Base-by-base conservation (phyloP, 2,329 filamentous ascomycete genomes). In the Fusarium odoratissimum region DNA sequence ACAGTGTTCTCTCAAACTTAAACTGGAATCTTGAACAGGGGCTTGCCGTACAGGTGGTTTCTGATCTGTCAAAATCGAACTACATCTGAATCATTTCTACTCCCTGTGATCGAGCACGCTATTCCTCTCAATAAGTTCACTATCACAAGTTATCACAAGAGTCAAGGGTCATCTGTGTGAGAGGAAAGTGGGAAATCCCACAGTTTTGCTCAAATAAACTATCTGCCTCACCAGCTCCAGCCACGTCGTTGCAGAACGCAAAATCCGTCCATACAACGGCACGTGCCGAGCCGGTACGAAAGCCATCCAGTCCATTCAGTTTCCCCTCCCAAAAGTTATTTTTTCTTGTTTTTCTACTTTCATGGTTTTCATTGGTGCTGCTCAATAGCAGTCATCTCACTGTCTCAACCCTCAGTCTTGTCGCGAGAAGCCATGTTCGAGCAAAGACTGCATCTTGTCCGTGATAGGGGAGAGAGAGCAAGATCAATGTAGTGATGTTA, bases 271-370 rank as follows among this genome's bases (percentile, higher is more conserved):
- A 67, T 60, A 46, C 40, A 60, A 40, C 54, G 60, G 58, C 60
- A 65, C 55, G 66, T 54, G 67, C 68, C 49, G 58, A 76, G 69
- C 74, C 48, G 59, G 75, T 78, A 64, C 73, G 70, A 66, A 75
- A 76, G 71, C 55, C 68, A 70, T 73, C 64, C 41, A 72, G 72
- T 62, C 52, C 54, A 71, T 72, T 72, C 63, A 77, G 65, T 59
- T 73, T 72, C 69, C 76, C 72, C 71, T 76, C 76, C 57, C 77
- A 74, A 62, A 65, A 63, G 57, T 48, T 54, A 17, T 73, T 66
- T 75, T 33, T 69, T 64, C 63, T 75, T 76, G 67, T 78, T 73
- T 77, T 77, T 77, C 72, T 74, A 67, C 48, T 67, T 69, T 75
- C 62, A 44, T 73, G 25, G 21, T 69, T 70, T 67, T 74, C 61